Evolutionary conservation across 2,329 filamentous ascomycete genomes (phyloP), one percentile per base, ranked within the genome.

Genomic region (Parastagonospora nodorum): DNA sequence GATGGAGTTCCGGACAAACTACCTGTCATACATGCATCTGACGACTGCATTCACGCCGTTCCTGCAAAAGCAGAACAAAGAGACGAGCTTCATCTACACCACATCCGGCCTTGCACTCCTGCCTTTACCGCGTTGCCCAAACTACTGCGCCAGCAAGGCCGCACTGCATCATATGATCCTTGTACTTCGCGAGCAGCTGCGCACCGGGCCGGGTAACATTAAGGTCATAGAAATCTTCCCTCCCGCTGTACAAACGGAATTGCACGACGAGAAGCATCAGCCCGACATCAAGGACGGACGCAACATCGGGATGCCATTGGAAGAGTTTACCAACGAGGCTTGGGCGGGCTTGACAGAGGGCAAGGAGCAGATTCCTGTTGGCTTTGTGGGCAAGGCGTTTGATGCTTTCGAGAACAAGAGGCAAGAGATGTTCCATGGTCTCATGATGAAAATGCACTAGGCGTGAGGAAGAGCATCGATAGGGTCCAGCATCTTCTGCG

Each of bases 131-230:
- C 71, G 74, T 14, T 78, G 76, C 19, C 72, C 76, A 0, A 82
- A 82, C 60, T 84, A 84, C 67, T 81, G 78, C 53, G 81, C 82
- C 1, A 76, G 77, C 32, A 84, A 84, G 64, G 82, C 82, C 0
- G 82, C 81, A 0, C 63, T 84, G 41, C 81, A 84, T 55, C 78
- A 81, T 54, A 81, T 80, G 67, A 74, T 83, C 16, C 71, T 84
- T 5, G 74, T 73, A 5, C 70, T 84, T 30, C 76, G 82, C 1
- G 75, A 80, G 52, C 81, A 84, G 61, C 57, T 84, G 30, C 74
- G 74, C 38, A 74, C 75, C 5, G 74, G 72, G 1, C 66, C 72
- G 0, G 75, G 74, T 4, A 76, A 79, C 40, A 73, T 83, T 60
- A 80, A 81, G 52, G 75, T 84, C n/a, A 69, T 83, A 32, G 82